Percentiles rank a stretch among this genome's conserved stretches.
phyloP scores from a whole-genome alignment of 148 eudicot genomes.

The Linanthus parryae region DNA sequence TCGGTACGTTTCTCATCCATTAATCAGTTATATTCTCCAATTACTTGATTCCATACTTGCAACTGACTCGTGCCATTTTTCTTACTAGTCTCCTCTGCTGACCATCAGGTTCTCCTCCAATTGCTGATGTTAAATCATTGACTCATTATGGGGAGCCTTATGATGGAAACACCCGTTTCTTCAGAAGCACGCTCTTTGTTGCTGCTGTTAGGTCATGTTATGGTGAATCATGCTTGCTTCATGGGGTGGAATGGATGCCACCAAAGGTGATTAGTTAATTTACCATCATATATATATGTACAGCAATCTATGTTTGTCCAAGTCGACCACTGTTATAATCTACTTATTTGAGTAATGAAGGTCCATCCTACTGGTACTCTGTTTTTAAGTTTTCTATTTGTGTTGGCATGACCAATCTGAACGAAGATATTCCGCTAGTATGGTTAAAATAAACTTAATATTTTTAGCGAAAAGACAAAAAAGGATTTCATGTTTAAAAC shows the following conservation, averaged over 20 bases:
- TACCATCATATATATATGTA: too few relatives aligned
- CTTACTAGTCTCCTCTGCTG: constrained; percentile 5
- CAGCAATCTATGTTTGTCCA: too few relatives aligned
- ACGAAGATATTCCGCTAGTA: too few relatives aligned
- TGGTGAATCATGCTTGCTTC: constrained; percentile 93
- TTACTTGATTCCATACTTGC: neutral
- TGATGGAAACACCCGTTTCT: constrained; percentile 96
- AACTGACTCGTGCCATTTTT: neutral
- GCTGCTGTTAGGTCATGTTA: constrained; percentile 97
- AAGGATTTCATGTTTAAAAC: neutral
- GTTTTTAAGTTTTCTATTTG: too few relatives aligned
- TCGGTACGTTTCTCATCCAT: constrained; percentile 38
- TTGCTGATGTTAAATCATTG: constrained; percentile 86
- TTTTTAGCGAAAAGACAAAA: too few relatives aligned
- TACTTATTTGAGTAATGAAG: too few relatives aligned
- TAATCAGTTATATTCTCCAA: neutral
- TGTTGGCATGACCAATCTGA: too few relatives aligned
- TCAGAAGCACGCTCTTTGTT: constrained; percentile 94
- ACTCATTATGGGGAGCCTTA: constrained; percentile 98
- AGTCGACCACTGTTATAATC: too few relatives aligned
- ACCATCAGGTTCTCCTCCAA: constrained; percentile 62
- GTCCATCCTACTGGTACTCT: too few relatives aligned
- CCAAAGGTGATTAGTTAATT: constrained; percentile 59
- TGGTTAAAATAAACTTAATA: too few relatives aligned
- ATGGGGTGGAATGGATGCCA: constrained; percentile 99